Evolutionary conservation across 1,139 yeast species (phyloP).

Genomic region (Tardiomyces digboiensis): DNA sequence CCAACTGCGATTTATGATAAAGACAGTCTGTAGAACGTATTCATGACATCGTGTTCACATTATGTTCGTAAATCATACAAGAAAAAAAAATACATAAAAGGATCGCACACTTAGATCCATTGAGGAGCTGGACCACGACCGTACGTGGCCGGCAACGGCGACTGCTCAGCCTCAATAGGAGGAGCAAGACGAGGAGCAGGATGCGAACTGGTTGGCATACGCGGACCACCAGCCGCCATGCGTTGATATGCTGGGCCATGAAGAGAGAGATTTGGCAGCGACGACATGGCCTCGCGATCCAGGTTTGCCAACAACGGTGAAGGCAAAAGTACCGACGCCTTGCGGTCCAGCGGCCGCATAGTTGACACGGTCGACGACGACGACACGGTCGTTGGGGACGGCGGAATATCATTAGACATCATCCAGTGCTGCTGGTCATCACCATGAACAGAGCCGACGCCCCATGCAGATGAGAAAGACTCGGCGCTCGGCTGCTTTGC

Average conservation of each 20-base stretch:
- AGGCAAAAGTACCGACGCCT: neutral
- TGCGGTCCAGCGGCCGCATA: neutral
- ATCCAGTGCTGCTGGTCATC: neutral
- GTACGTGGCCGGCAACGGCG: neutral
- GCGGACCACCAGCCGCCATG: neutral
- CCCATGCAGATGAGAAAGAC: neutral
- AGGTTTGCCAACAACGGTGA: neutral
- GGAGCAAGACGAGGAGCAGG: neutral
- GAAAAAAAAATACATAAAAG: neutral
- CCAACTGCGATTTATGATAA: neutral
- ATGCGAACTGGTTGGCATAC: neutral
- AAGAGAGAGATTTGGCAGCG: neutral
- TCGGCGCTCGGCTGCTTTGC: slow-evolving; percentile 1
- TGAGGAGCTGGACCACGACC: neutral
- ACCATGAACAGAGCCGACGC: neutral
- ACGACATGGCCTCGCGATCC: neutral
- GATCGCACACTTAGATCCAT: neutral
- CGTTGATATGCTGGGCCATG: neutral
- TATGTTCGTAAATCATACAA: neutral
- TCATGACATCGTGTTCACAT: neutral
- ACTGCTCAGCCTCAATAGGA: neutral
- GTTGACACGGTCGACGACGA: neutral
- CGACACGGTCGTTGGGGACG: neutral
- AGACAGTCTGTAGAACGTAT: neutral
- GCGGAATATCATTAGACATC: neutral